phyloP scores from a whole-genome alignment of 345 rosid species.

The Gossypium arboreum region DNA sequence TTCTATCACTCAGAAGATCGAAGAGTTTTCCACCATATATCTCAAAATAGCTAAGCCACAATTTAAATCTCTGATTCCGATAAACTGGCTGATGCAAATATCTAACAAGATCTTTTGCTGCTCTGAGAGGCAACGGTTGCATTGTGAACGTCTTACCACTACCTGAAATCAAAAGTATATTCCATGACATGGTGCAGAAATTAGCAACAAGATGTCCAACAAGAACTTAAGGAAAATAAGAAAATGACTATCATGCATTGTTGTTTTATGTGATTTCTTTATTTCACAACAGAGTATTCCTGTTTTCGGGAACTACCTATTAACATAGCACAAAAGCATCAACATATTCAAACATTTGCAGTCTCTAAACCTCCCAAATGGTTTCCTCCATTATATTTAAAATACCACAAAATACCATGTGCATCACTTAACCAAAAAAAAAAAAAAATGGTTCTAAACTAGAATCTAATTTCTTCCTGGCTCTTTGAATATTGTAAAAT shows the following conservation, averaged over 20 bases:
- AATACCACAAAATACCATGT: neutral
- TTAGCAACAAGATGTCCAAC: neutral
- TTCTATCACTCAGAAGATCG: conserved; percentile 89
- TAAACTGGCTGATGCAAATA: conserved; percentile 80
- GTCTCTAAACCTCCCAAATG: neutral
- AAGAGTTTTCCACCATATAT: conserved; percentile 95
- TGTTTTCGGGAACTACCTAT: neutral
- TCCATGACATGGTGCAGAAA: neutral
- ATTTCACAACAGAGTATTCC: neutral
- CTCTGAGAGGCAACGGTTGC: conserved; percentile 94
- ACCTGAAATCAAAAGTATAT: conserved; percentile 46
- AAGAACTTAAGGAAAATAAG: neutral
- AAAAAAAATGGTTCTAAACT: neutral
- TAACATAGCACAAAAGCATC: neutral
- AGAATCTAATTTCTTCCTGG: neutral
- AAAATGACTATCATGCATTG: neutral
- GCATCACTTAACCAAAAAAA: neutral
- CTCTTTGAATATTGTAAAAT: conserved; percentile 9
- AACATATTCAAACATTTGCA: neutral
- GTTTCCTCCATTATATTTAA: neutral
- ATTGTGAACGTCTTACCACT: conserved; percentile 99
- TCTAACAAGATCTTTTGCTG: conserved; percentile 82
- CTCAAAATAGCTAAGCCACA: conserved; percentile 96
- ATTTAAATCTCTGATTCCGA: conserved; percentile 72
- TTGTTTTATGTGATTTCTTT: neutral